phyloP scores from a whole-genome alignment of 768 basidiomycete genomes.

The Tylopilus plumbeoviolaceoides region DNA sequence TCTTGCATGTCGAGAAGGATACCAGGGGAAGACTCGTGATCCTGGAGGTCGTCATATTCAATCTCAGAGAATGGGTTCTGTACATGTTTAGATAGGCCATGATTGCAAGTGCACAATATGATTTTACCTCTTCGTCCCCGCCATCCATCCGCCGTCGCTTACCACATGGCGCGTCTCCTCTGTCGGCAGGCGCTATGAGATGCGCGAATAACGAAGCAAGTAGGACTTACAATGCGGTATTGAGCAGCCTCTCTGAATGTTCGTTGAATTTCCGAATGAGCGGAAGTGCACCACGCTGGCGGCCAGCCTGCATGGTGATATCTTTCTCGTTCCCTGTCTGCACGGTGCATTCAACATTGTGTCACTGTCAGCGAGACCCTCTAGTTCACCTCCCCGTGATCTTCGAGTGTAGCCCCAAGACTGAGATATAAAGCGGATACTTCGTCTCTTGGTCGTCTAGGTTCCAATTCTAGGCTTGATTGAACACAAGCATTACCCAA shows the following conservation, averaged over 20 bases:
- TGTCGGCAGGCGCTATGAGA: conserved; percentile 16
- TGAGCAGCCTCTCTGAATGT: conserved; percentile 86
- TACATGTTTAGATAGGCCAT: background rate
- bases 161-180: conserved; percentile 52
- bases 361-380: background rate
- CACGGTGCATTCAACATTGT: background rate
- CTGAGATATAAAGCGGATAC: conserved; percentile 76
- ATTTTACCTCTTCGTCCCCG: conserved; percentile 40
- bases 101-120: background rate
- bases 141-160: conserved; percentile 57
- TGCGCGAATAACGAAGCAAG: background rate
- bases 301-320: conserved; percentile 93
- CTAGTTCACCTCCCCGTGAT: conserved; percentile 74
- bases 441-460: conserved; percentile 62
- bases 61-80: conserved; percentile 52
- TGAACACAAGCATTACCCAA: background rate
- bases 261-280: conserved; percentile 97
- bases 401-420: conserved; percentile 83
- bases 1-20: conserved; percentile 87
- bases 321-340: conserved; percentile 90
- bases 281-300: conserved; percentile 82
- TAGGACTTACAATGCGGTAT: conserved; percentile 64
- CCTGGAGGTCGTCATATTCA: conserved; percentile 82
- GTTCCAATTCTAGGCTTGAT: conserved; percentile 60
- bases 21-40: conserved; percentile 57